Base-by-base conservation (phyloP, 345 rosid species). In the Eutrema heterophyllum region DNA sequence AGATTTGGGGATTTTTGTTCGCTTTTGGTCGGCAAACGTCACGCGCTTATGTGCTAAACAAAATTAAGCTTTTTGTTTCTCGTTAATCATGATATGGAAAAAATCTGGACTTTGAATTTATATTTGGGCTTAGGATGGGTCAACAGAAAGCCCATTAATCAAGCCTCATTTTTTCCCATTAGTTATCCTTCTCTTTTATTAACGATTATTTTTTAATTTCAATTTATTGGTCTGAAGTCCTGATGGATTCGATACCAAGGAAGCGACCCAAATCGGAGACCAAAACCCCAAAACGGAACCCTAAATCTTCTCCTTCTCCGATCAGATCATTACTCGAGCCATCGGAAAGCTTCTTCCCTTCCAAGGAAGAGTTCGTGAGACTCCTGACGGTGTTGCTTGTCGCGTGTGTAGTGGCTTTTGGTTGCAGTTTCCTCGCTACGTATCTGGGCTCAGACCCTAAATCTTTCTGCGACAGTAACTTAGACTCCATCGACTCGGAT, bases 311-410 rank as follows among this genome's bases (percentile, higher is more conserved):
- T 4, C 40, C 82, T 21, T 71, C 85, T 51, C 67, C 79, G 24
- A 33, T 59, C 2, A 74, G 3, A 36, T 64, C 87, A 62, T 32
- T 80, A 3, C 58, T 80, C 70, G 96, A 88, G 56, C 95, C 98
- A n/a, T 86, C 98, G 3, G 75, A 68, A 52, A 73, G 55, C 61
- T 74, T 93, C 58, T 81, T 93, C 75, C 98, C 98, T 35, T 85
- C 97, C 3, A 84, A 78, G 61, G 84, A 73, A 39, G 98, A 91
- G 72, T 67, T 86, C 39, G 64, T 73, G 64, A 83, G 80, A 44
- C 84, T 91, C 26, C 10, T 89, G 3, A 72, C 79, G 1, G 89
- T 91, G 7, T 50, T 91, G 56, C 82, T 81, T 29, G 71, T 93
- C 71, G 93, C 98, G 5, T 86, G 88, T 45, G 66, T 75, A 0